Percentiles rank a stretch among this genome's conserved stretches.
Conservation (phyloP, 257 asterid genomes). For the Echium plantagineum region DNA sequence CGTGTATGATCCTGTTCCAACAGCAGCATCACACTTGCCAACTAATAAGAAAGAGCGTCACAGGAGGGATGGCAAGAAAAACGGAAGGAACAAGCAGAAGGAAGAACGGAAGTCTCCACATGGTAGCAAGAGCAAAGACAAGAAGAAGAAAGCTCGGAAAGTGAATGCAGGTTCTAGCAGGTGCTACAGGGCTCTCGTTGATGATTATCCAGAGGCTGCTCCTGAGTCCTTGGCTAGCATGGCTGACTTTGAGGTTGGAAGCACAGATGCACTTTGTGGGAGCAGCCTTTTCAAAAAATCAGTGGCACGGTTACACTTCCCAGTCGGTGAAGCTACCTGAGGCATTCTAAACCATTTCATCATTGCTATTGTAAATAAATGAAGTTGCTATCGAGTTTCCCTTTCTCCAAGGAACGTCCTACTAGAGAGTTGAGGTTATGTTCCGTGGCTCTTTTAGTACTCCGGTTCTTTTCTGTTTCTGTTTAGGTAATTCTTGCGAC, state of each 20-base stretch:
- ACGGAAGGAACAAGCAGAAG: conserved; percentile 63
- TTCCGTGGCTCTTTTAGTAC: too few species aligned
- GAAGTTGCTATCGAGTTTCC: conserved; percentile 6
- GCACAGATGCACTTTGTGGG: conserved; percentile 27
- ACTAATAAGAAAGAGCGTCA: conserved; percentile 37
- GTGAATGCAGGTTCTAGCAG: conserved; percentile 27
- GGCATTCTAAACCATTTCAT: background rate
- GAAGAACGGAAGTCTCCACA: conserved; percentile 57
- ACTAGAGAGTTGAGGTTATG: background rate
- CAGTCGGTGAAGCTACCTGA: conserved; percentile 34
- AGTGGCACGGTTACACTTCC: conserved; percentile 21
- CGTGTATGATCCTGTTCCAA: conserved; percentile 87
- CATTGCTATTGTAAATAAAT: conserved; percentile 20
- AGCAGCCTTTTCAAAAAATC: conserved; percentile 28
- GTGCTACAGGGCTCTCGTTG: conserved; percentile 30
- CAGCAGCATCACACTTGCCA: conserved; percentile 72
- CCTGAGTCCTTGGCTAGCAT: conserved; percentile 9
- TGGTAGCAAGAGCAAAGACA: conserved; percentile 60
- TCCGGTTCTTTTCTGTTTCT: too few species aligned
- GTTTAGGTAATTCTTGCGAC: too few species aligned
- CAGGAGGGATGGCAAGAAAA: conserved; percentile 44
- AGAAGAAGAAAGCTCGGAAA: conserved; percentile 62
- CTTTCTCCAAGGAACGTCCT: background rate
- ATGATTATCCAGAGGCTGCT: conserved; percentile 8
- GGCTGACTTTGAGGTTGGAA: conserved; percentile 20